Evolutionary conservation across 129 eudicot genomes (phyloP).

Genomic region (Flaveria linearis): DNA sequence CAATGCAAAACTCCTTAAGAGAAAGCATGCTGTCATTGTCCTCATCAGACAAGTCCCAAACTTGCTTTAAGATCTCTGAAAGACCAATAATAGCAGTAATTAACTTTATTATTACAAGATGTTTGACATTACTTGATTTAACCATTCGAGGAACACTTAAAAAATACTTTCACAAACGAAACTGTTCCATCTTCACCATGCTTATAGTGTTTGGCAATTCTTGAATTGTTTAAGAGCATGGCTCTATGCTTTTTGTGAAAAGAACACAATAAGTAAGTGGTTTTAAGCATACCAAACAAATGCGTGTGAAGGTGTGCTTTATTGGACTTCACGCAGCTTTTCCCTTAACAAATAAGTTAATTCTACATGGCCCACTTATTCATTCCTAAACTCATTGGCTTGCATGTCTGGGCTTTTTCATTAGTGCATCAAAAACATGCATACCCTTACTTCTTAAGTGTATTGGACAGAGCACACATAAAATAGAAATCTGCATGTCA

Average conservation of each 20-base stretch:
- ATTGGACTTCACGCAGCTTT: background rate
- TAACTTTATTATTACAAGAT: slow-evolving; percentile 5
- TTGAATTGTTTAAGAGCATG: slow-evolving; percentile 13
- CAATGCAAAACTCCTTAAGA: slow-evolving; percentile 77
- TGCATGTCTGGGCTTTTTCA: background rate
- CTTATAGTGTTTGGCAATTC: background rate
- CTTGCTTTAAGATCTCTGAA: slow-evolving; percentile 86
- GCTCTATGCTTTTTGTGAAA: background rate
- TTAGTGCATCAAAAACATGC: background rate
- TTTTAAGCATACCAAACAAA: background rate
- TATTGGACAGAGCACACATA: background rate
- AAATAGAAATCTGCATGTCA: background rate
- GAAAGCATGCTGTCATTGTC: slow-evolving; percentile 98
- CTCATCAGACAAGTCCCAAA: slow-evolving; percentile 96
- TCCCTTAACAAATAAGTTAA: background rate
- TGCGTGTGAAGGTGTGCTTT: background rate
- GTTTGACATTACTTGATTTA: slow-evolving; percentile 8
- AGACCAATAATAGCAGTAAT: slow-evolving; percentile 15
- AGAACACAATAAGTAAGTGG: slow-evolving; percentile 3
- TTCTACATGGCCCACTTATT: background rate
- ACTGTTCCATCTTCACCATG: background rate
- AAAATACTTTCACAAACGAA: background rate
- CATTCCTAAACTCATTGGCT: background rate
- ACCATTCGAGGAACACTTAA: slow-evolving; percentile 3
- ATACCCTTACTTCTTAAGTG: background rate